Evolutionary conservation across 2,329 filamentous ascomycete genomes (phyloP), one percentile per base, ranked within the genome.

Genomic region (Claviceps capensis): DNA sequence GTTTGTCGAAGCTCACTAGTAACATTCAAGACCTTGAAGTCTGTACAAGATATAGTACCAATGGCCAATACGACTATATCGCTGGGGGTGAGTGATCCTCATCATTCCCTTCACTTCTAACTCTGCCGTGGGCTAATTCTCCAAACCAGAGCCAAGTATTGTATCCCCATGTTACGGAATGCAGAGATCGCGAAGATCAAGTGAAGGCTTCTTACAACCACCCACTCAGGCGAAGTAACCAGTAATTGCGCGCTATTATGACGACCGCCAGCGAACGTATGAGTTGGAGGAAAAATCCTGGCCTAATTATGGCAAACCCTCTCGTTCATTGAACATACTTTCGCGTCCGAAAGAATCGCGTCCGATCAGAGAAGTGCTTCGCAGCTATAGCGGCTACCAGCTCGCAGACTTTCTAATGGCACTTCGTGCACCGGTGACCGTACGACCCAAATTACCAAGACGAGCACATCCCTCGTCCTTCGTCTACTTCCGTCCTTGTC

Each of bases 201-300:
- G 73, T 74, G 48, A 72, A 71, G 61, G 62, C 65, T 38, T 66
- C 68, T 47, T 77, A 74, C 59, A 71, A 76, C 36, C 64, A 70
- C 34, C 74, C 74, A 36, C 63, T 76, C 19, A 74, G 74, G 30
- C 63, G 62, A 51, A 67, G 69, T 56, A 75, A 75, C 49, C 67
- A 68, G 65, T 80, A 58, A 72, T 79, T 53, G 77, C 76, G 9
- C 69, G 68, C 49, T 80, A 76, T 60, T 80, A 77, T 54, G 75
- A 79, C 52, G 76, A 80, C 48, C 67, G 73, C 47, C 64, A 61
- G 47, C 63, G 65, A 11, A 69, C 66, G 40, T 73, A 73, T 55
- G 69, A 66, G 54, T 63, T 74, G 45, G 66, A 66, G 26, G 64
- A 62, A 22, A 62, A 62, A 7, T 72, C 76, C 55, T 72, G 76